Conservation (phyloP, 305 asterid species). For the Andrographis paniculata region DNA sequence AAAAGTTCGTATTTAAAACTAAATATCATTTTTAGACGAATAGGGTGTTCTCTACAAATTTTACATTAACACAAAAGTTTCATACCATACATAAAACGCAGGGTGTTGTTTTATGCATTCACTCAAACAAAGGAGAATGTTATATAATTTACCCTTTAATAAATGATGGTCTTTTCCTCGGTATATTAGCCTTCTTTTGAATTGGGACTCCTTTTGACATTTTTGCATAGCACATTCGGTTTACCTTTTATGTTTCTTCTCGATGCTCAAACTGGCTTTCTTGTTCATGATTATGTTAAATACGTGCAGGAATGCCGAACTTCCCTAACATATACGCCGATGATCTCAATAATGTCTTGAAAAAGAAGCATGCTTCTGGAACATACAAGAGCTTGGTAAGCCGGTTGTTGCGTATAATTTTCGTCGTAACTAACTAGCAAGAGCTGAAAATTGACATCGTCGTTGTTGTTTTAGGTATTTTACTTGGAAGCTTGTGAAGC, state of each 20-base stretch:
- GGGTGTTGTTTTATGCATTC: too few relatives aligned
- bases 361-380: constrained; percentile 77
- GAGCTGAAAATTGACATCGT: constrained; percentile 8
- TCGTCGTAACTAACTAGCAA: constrained; percentile 1
- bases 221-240: background rate
- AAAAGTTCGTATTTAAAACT: too few relatives aligned
- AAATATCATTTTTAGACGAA: too few relatives aligned
- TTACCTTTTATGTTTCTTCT: background rate
- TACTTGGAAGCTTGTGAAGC: constrained; percentile 94
- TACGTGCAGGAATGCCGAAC: constrained; percentile 69
- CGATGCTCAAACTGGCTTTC: constrained; percentile 6
- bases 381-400: constrained; percentile 84
- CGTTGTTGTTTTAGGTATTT: constrained; percentile 41
- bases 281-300: constrained; percentile 14
- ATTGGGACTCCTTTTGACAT: background rate
- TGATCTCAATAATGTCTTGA: constrained; percentile 49
- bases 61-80: too few relatives aligned
- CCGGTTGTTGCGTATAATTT: background rate
- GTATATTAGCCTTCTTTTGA: too few relatives aligned
- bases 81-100: too few relatives aligned
- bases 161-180: too few relatives aligned
- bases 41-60: too few relatives aligned
- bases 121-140: too few relatives aligned
- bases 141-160: too few relatives aligned
- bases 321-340: constrained; percentile 68